Evolutionary conservation across 768 basidiomycete species (phyloP).

Genomic region (Gymnopilus junonius): DNA sequence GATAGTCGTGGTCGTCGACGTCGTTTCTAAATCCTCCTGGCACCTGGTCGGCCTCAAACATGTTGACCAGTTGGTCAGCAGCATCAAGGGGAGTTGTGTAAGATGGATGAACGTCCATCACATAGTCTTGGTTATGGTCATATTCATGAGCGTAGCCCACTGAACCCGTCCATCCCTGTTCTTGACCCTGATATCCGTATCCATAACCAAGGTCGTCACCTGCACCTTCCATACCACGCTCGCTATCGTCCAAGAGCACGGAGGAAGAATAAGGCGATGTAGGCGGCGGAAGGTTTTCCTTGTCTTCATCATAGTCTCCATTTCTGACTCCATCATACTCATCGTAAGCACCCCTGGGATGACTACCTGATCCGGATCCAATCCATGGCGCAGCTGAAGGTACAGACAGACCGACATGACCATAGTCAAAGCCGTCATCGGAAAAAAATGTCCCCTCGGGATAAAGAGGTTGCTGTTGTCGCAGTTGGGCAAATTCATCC

Average conservation of each 20-base stretch:
- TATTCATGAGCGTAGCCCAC: not conserved
- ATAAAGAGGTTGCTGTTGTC: no score
- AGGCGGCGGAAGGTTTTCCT: constrained; percentile 24
- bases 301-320: constrained; percentile 21
- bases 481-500: no score
- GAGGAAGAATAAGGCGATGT: constrained; percentile 8
- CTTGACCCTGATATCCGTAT: not conserved
- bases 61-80: not conserved
- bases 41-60: not conserved
- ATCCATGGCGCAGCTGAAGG: not conserved
- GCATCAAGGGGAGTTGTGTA: not conserved
- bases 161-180: not conserved
- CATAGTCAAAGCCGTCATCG: not conserved
- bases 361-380: not conserved
- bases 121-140: not conserved
- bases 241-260: not conserved
- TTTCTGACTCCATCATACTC: no score
- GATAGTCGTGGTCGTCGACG: not conserved
- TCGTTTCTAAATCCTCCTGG: not conserved
- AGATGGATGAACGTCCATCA: not conserved
- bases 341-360: no score
- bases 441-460: no score
- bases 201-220: not conserved
- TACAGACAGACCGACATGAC: not conserved
- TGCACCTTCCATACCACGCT: not conserved